phyloP scores from a whole-genome alignment of 2,329 filamentous ascomycete species.

The Penicillium sp. region DNA sequence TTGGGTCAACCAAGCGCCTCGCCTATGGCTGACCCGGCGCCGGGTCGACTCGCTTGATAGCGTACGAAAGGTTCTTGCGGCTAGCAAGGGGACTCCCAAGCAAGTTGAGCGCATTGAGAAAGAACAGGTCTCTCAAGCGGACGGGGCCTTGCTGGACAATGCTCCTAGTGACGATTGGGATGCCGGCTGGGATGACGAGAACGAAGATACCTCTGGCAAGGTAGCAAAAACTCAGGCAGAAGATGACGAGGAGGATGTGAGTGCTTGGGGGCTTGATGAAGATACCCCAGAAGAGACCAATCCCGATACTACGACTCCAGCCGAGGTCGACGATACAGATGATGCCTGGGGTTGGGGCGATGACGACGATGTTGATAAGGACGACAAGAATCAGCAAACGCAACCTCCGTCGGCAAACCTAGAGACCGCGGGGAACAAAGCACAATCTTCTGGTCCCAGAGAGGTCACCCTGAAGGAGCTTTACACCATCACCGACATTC shows the following conservation, averaged over 20 bases:
- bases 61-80: constrained; percentile 62
- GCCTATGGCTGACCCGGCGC: constrained; percentile 79
- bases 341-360: constrained; percentile 87
- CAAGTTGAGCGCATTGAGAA: constrained; percentile 80
- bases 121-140: constrained; percentile 66
- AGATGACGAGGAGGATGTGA: constrained; percentile 43
- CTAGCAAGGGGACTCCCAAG: constrained; percentile 60
- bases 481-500: constrained; percentile 84
- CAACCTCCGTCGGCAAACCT: constrained; percentile 20
- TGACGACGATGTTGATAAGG: constrained; percentile 45
- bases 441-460: constrained; percentile 33
- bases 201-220: constrained; percentile 34
- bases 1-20: constrained; percentile 75
- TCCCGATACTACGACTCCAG: constrained; percentile 7
- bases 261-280: constrained; percentile 49
- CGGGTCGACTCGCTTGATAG: constrained; percentile 71
- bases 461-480: constrained; percentile 76
- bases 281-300: constrained; percentile 23
- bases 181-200: constrained; percentile 70
- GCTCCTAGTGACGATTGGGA: constrained; percentile 62
- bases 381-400: constrained; percentile 11
- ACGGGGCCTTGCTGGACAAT: constrained; percentile 57
- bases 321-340: constrained; percentile 37
- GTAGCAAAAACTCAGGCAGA: constrained; percentile 12
- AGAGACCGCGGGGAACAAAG: constrained; percentile 17